Conservation (phyloP, 2,329 filamentous ascomycete species). For the Diaporthe sp. region DNA sequence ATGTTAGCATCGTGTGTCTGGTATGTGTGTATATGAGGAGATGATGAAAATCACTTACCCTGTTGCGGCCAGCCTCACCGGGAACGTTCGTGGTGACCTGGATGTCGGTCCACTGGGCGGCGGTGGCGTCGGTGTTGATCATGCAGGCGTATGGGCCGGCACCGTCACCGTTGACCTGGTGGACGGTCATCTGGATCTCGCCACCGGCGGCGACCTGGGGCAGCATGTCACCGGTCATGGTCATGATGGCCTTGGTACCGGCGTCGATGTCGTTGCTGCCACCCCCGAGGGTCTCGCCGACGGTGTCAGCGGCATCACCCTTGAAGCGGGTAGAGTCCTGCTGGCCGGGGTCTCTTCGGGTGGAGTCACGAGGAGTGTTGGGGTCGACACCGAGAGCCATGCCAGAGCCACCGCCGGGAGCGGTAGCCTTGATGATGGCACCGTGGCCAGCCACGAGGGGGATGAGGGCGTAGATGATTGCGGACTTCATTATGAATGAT, state of each 20-base stretch:
- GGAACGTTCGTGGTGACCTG: constrained; percentile 68
- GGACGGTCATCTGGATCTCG: constrained; percentile 71
- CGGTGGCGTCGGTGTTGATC: constrained; percentile 74
- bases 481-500: constrained; percentile 37
- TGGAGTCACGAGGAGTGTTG: constrained; percentile 73
- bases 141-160: constrained; percentile 76
- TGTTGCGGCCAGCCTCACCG: constrained; percentile 64
- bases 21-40: not conserved
- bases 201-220: constrained; percentile 73
- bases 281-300: constrained; percentile 58
- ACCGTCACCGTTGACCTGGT: constrained; percentile 78
- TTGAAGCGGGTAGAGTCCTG: constrained; percentile 74
- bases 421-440: constrained; percentile 70
- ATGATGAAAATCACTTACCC: constrained; percentile 45
- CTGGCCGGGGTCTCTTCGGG: constrained; percentile 72
- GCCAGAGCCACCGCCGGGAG: constrained; percentile 70
- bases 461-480: constrained; percentile 55
- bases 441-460: constrained; percentile 73
- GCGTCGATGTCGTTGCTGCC: constrained; percentile 70
- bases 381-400: constrained; percentile 66
- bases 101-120: constrained; percentile 65
- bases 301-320: constrained; percentile 49
- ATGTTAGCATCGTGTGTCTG: not conserved
- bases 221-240: constrained; percentile 67
- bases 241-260: constrained; percentile 71